Evolutionary conservation across 2,329 filamentous ascomycete species (phyloP).

Genomic region (Nemania diffusa): DNA sequence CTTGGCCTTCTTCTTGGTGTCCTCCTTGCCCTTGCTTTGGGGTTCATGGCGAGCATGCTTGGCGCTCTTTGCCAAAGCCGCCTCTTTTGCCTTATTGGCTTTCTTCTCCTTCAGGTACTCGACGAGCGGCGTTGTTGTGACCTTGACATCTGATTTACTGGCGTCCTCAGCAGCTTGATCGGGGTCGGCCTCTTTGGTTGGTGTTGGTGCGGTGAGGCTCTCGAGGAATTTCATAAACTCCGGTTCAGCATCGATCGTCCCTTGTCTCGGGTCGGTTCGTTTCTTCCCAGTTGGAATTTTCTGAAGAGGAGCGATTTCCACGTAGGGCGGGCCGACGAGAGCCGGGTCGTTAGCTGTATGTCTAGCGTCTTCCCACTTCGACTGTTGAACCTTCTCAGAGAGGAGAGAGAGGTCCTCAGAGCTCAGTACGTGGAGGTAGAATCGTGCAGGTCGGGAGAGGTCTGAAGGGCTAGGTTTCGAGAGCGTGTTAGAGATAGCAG

Average conservation of each 20-base stretch:
- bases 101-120: conserved; percentile 94
- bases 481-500: conserved; percentile 15
- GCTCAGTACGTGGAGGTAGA: conserved; percentile 83
- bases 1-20: conserved; percentile 66
- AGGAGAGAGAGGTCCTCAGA: conserved; percentile 74
- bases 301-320: conserved; percentile 87
- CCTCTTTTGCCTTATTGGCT: conserved; percentile 74
- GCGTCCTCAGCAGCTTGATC: conserved; percentile 61
- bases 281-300: conserved; percentile 80
- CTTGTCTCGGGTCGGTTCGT: conserved; percentile 84
- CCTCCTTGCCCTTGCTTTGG: conserved; percentile 64
- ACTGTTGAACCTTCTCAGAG: conserved; percentile 74
- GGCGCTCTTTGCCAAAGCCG: conserved; percentile 62
- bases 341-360: conserved; percentile 77
- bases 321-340: conserved; percentile 78
- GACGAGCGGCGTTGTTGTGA: conserved; percentile 87
- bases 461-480: conserved; percentile 74
- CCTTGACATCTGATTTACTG: conserved; percentile 64
- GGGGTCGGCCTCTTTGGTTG: conserved; percentile 60
- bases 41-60: conserved; percentile 68
- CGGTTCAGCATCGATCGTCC: conserved; percentile 94
- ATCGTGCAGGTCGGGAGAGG: conserved; percentile 80
- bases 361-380: conserved; percentile 83
- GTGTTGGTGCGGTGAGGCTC: conserved; percentile 76
- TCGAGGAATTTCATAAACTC: conserved; percentile 96